A percentile compares a stretch with the other conserved stretches of the same genome.
phyloP scores from a whole-genome alignment of 345 rosid genomes.

The Camelina neglecta region DNA sequence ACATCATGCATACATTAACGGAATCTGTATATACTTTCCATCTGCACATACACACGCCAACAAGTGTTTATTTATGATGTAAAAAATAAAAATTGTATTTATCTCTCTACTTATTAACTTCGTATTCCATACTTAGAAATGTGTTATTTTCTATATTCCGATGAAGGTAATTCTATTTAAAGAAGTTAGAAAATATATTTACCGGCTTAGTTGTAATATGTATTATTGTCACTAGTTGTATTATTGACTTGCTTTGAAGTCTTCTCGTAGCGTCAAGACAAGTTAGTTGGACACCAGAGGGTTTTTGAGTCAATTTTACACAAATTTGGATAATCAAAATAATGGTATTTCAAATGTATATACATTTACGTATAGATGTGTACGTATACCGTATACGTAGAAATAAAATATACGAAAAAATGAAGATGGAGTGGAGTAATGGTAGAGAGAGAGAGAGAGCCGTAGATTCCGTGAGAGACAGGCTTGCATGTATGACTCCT shows the following conservation, averaged over 20 bases:
- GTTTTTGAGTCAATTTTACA: constrained; percentile 5
- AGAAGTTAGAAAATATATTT: background rate
- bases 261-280: constrained; percentile 24
- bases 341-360: background rate
- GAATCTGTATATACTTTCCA: constrained; percentile 28
- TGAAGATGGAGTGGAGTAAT: constrained; percentile 46
- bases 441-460: constrained; percentile 47
- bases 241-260: constrained; percentile 1
- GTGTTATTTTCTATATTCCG: background rate
- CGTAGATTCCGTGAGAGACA: constrained; percentile 61
- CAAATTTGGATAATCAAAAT: background rate
- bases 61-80: constrained; percentile 18
- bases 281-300: constrained; percentile 26
- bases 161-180: background rate
- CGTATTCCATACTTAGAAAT: background rate
- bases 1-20: constrained; percentile 38
- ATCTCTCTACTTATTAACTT: background rate
- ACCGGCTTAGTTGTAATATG: background rate
- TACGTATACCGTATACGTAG: background rate
- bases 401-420: constrained; percentile 13
- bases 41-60: constrained; percentile 31
- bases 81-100: background rate
- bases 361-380: background rate
- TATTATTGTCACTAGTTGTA: background rate
- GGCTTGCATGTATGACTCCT: constrained; percentile 48